Base-by-base conservation (phyloP, 192 early-diverging fungal genomes). In the Spizellomyces punctatus region DNA sequence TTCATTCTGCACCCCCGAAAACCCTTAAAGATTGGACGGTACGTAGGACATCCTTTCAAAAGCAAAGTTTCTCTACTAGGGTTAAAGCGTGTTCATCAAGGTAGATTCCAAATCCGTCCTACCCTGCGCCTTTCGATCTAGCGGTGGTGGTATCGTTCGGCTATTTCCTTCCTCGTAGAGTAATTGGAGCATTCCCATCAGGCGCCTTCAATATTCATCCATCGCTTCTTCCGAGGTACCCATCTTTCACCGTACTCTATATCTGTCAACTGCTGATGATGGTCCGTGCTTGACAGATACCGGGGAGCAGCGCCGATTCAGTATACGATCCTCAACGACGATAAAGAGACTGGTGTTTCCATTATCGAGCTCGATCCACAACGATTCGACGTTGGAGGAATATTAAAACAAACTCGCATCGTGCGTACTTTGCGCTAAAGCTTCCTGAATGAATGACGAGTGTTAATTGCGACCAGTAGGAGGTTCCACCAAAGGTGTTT, bases 121-220 rank as follows among this genome's bases (percentile, higher is more conserved):
- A 12, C 50, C 50, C 14, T n/a, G 17, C 50, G 50, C 50, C 57
- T 6, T 96, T 89, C 74, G 92, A 95, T 77, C 78, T 98, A 46
- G 96, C 91, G 8, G 81, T 96, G 0, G 95, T 96, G n/a, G 92
- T 96, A 0, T 96, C 94, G 1, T 98, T 96, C 85, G 95, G 96
- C 6, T 92, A 90, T 69, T 95, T 96, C 67, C 69, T 98, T 22
- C 90, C 96, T 2, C 58, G 74, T n/a, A 46, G 81, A 36, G 76
- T 98, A n/a, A 89, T 96, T 57, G 66, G 76, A 1, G 65, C 79
- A 2, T 93, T 96, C 72, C 82, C 76, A 6, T 70, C 78, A 42
- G 90, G 88, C 22, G 89, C 90, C 10, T 75, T 98, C 46, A 98
- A 98, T 73, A 88, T 96, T 6, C 96, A 98, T 69, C 96, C 96